Evolutionary conservation across 2,329 filamentous ascomycete species (phyloP).

Genomic region (Fusarium cyanostomum): DNA sequence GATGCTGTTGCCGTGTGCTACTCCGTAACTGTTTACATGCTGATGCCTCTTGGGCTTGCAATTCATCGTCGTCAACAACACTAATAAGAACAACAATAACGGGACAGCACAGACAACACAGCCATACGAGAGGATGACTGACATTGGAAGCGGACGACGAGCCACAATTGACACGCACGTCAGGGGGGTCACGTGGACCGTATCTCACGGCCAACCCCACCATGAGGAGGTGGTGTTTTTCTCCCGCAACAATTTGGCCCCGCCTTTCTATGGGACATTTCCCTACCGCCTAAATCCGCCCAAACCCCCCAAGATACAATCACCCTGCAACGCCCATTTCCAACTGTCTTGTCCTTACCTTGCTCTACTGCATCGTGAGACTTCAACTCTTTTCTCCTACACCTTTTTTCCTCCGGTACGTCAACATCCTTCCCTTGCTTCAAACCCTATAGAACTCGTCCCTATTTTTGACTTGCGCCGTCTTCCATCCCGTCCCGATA

Average conservation of each 20-base stretch:
- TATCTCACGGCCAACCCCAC: slow-evolving; percentile 45
- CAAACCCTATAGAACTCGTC: neutral
- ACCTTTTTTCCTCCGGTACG: slow-evolving; percentile 32
- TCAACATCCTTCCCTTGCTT: neutral
- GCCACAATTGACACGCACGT: slow-evolving; percentile 35
- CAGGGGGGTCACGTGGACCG: slow-evolving; percentile 45
- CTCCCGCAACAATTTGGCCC: slow-evolving; percentile 42
- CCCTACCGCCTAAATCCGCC: slow-evolving; percentile 37
- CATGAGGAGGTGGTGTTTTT: slow-evolving; percentile 44
- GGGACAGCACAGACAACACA: neutral
- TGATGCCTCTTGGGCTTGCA: neutral
- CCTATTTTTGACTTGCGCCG: neutral
- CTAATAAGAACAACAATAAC: neutral
- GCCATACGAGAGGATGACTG: no score
- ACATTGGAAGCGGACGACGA: neutral
- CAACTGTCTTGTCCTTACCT: slow-evolving; percentile 35
- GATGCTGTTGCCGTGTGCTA: neutral
- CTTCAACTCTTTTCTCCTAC: slow-evolving; percentile 20
- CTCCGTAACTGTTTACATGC: neutral
- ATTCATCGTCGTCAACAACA: neutral
- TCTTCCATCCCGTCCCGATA: slow-evolving; percentile 18
- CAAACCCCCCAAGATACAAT: slow-evolving; percentile 26
- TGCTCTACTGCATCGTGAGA: slow-evolving; percentile 37
- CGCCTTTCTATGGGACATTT: slow-evolving; percentile 40
- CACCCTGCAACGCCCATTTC: slow-evolving; percentile 30